phyloP scores from a whole-genome alignment of 2,329 filamentous ascomycete genomes.

The Diaporthe sp. region DNA sequence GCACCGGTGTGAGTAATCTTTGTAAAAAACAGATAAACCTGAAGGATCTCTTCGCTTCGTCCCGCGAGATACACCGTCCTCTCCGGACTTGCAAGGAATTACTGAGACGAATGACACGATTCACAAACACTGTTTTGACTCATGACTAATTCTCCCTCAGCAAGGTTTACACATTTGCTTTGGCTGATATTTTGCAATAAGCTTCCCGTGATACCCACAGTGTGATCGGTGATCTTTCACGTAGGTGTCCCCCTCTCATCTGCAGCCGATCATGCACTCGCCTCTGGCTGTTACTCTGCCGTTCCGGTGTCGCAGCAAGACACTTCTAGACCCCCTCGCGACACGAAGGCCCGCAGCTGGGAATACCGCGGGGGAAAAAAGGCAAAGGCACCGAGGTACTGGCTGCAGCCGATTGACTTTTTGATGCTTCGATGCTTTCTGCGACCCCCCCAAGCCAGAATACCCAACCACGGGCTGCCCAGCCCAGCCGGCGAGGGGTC shows the following conservation, averaged over 20 bases:
- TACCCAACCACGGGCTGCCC: not conserved
- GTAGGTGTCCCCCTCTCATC: not conserved
- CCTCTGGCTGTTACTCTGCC: not conserved
- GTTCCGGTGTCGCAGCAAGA: conserved; percentile 19
- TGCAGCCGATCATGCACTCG: conserved; percentile 13
- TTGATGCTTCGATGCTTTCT: conserved; percentile 1
- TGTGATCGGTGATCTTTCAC: conserved; percentile 5
- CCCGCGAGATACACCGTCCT: not conserved
- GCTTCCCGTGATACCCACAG: not conserved
- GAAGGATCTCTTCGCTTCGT: conserved; percentile 14
- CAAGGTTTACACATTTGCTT: not conserved
- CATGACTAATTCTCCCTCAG: not conserved
- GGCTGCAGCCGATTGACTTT: conserved; percentile 8
- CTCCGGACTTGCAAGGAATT: not conserved
- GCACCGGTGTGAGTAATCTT: not conserved
- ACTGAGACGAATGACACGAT: conserved; percentile 28
- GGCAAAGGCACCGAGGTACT: not conserved
- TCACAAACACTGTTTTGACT: conserved; percentile 1
- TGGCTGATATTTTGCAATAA: conserved; percentile 7
- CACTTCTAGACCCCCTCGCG: not conserved
- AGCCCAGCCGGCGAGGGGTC: not conserved
- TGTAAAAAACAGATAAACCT: conserved; percentile 1
- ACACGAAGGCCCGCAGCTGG: not conserved
- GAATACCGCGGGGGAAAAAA: not conserved
- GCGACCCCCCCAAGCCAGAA: not conserved